Evolutionary conservation across 2,329 filamentous ascomycete species (phyloP).

Genomic region (Botrytis pseudocinerea): DNA sequence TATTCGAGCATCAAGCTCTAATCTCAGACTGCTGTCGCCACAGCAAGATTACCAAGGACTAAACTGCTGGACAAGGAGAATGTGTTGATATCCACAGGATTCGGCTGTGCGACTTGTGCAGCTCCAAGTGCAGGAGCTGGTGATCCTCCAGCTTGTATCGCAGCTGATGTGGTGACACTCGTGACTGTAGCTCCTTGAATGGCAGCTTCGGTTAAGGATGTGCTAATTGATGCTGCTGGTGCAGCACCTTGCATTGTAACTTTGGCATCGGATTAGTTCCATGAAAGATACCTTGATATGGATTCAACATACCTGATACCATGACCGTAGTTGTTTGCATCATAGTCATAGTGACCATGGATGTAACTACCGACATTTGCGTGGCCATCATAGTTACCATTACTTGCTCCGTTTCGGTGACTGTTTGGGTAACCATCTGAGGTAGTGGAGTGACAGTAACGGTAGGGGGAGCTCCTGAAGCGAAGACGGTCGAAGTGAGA

Average conservation of each 20-base stretch:
- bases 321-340: conserved; percentile 18
- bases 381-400: conserved; percentile 13
- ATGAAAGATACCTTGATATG: neutral
- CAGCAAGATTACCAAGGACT: conserved; percentile 37
- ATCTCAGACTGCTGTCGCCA: conserved; percentile 25
- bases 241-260: neutral
- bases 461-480: conserved; percentile 39
- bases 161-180: neutral
- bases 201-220: neutral
- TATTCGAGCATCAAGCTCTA: conserved; percentile 9
- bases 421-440: conserved; percentile 27
- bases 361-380: conserved; percentile 25
- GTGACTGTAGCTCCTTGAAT: neutral
- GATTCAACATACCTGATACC: conserved; percentile 16
- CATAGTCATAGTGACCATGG: conserved; percentile 29
- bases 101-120: conserved; percentile 21
- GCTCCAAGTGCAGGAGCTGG: conserved; percentile 17
- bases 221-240: conserved; percentile 2
- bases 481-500: conserved; percentile 44
- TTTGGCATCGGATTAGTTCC: neutral
- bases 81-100: conserved; percentile 33
- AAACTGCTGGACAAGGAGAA: conserved; percentile 37
- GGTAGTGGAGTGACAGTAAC: conserved; percentile 45
- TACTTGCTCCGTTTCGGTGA: conserved; percentile 26
- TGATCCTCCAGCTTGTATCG: neutral